A percentile compares a stretch with the other conserved stretches of the same genome.
Conservation (phyloP, 192 early-diverging fungal species). For the Coemansia sp. region DNA sequence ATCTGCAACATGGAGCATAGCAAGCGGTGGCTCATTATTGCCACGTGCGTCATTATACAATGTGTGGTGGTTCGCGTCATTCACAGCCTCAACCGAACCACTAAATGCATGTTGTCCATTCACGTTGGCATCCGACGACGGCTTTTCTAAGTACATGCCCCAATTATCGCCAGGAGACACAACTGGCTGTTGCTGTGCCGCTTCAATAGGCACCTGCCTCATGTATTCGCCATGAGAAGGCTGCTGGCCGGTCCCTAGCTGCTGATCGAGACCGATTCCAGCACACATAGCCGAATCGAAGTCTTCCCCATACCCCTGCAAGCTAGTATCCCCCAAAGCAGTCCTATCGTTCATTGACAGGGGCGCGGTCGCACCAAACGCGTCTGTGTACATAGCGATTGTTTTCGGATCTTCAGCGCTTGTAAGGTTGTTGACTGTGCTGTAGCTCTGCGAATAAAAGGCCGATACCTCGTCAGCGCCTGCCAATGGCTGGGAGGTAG, state of each 20-base stretch:
- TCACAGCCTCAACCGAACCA: not conserved
- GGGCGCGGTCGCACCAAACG: not conserved
- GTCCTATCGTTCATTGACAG: not conserved
- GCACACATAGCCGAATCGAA: not conserved
- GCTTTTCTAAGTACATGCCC: not conserved
- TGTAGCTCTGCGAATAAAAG: slow-evolving; percentile 3
- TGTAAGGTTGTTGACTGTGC: not conserved
- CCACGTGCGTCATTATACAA: not conserved
- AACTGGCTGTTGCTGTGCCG: not conserved
- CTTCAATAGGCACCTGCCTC: not conserved
- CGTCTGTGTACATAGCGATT: not conserved
- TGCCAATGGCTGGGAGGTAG: not conserved
- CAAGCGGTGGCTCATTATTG: not conserved
- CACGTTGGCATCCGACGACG: not conserved
- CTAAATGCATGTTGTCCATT: not conserved
- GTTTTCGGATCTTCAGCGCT: not conserved
- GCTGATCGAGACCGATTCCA: not conserved
- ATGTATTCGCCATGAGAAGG: not conserved
- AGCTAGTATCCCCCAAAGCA: not conserved
- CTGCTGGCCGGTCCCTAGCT: not conserved
- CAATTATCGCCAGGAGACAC: not conserved
- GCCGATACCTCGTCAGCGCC: not conserved
- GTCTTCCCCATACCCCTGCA: not conserved
- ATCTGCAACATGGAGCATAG: not conserved
- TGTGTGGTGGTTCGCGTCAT: not conserved